Base-by-base conservation (phyloP, 192 early-diverging fungal genomes). In the Coemansia sp. region DNA sequence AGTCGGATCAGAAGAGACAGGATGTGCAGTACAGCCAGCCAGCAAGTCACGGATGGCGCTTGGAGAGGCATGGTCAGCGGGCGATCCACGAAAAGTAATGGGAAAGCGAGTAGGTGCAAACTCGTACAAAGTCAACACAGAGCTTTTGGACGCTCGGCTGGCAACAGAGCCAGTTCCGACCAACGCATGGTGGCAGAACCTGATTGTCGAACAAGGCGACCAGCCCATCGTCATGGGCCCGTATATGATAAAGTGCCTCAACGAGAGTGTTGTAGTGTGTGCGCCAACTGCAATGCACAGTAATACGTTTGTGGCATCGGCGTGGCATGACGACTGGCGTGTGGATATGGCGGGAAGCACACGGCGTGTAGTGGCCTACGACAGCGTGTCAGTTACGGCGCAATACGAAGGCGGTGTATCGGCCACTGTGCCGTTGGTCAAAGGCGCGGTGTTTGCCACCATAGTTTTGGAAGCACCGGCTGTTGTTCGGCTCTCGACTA, bases 121-220 rank as follows among this genome's bases (percentile, higher is more conserved):
- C 64, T 23, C 67, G 9, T 69, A 67, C 64, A 50, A 51, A 51
- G 60, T 70, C 25, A 49, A 54, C 14, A 54, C 22, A 14, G 23
- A 53, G 0, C 59, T 78, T 5, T 11, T 78, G 5, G 68, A 64
- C 42, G n/a, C 54, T 4, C 14, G 46, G 3, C 51, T 73, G 10
- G 25, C 37, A 5, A 23, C 22, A 11, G 11, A 21, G 15, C 60
- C 78, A 1, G 28, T 71, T 23, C 82, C 72, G 0, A 83, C 82
- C 8, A 83, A 72, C 46, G 42, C 54, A 19, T 83, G 82, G 82
- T 83, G 82, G 82, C 52, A 69, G 26, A 83, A 83, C 50, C 72
- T 83, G 22, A 49, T 79, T 1, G 20, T 79, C 17, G 66, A 67
- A 17, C 23, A 49, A 1, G 82, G 76, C 19, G 69, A 72, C 40